Evolutionary conservation across 768 basidiomycete species (phyloP), one percentile per base, ranked within the genome.

Genomic region (Asterophora parasitica): DNA sequence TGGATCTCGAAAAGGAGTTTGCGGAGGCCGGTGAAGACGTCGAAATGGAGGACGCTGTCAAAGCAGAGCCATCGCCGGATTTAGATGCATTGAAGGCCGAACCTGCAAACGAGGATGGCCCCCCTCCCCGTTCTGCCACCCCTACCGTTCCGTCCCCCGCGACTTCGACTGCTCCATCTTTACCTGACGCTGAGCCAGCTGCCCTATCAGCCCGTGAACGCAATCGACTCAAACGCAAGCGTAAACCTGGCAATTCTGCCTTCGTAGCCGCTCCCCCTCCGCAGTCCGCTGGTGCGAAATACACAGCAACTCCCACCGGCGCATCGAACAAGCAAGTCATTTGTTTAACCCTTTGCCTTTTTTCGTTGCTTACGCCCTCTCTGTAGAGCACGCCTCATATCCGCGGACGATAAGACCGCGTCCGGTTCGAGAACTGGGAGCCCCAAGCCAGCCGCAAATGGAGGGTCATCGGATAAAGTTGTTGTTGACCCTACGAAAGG

Each of bases 181-280:
- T 65, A 9, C 59, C 71, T 17, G 78, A 82, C 35, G 52, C 68
- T 10, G 81, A 84, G 52, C 51, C 72, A 4, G 69, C 60, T 35
- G 78, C 77, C 5, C 70, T 98, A 37, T 96, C 93, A 27, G 92
- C 92, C 9, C 82, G 96, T 45, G 95, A 98, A 66, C 81, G 88
- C 27, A 96, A 96, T 62, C 81, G 94, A 39, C 71, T 98, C 27
- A 99, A 99, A 65, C 79, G 96, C 23, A 98, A 98, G 62, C 86
- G 94, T 47, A 96, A 94, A 59, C 76, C 78, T 3, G 93, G 91
- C 3, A 89, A 86, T 59, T 71, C 83, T 27, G 88, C 87, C 1
- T 91, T 91, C 56, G 90, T 92, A 12, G 76, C 83, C 10, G 79
- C 85, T 1, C 83, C 82, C 4, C 84, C 86, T 1, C 74, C 82